Evolutionary conservation across 331 rosid species (phyloP), one percentile per base, ranked within the genome.

Genomic region (Malus hybrid): DNA sequence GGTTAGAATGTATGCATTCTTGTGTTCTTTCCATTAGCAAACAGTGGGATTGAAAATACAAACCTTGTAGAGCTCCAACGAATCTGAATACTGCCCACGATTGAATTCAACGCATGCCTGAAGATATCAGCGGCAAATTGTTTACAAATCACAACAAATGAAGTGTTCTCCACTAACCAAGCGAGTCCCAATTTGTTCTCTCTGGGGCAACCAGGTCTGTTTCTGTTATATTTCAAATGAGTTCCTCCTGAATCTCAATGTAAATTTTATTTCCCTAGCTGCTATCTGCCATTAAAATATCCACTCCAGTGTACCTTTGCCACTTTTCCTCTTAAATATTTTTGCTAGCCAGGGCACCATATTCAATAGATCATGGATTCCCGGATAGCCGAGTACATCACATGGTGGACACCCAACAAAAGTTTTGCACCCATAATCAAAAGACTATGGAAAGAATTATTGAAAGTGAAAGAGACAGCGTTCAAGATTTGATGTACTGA

Each of bases 61-160:
- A 76, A 95, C 99, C 99, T 95, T 95, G 81, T 95, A 95, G 86
- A 95, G 77, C 83, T 90, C 98, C 76, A 92, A 87, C 3, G 98
- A 95, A 83, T 95, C 99, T 34, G 90, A 85, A 83, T 77, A 95
- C 73, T 86, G 93, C 74, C 92, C 97, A 24, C 96, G 96, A 72
- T 92, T 95, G 87, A 90, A 95, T 89, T 92, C 97, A 77, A 95
- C 99, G 57, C 98, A 95, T 69, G 98, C 99, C 99, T 92, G 96
- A 69, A 89, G 70, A 84, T 74, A 81, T 72, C 76, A 78, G 67
- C 9, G 67, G 77, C 50, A 70, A 77, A 69, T 73, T 80, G 64
- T 69, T 72, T 72, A 76, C 27, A 72, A 78, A 57, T 52, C 57
- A 52, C 57, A 52, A 52, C 5, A 79, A 70, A 54, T 62, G 62